Conservation (phyloP, 2,329 filamentous ascomycete species). For the Cladosporium sp. region DNA sequence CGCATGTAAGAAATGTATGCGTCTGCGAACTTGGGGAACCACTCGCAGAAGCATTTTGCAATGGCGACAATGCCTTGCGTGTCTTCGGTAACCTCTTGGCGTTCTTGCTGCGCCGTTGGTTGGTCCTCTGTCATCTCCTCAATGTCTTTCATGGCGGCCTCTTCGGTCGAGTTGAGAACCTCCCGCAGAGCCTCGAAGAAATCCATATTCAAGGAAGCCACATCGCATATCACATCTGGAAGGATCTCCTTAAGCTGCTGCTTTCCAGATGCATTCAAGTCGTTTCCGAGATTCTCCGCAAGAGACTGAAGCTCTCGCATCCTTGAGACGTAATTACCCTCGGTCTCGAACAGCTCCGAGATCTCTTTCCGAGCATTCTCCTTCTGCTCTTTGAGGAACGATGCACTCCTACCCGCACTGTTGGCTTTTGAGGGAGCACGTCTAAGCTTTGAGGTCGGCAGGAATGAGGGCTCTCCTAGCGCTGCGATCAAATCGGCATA, state of each 20-base stretch:
- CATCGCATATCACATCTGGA: slow-evolving; percentile 75
- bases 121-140: slow-evolving; percentile 54
- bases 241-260: slow-evolving; percentile 75
- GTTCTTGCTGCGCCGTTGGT: slow-evolving; percentile 39
- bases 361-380: slow-evolving; percentile 83
- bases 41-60: slow-evolving; percentile 79
- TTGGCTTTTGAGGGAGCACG: slow-evolving; percentile 86
- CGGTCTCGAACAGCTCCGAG: slow-evolving; percentile 86
- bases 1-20: slow-evolving; percentile 93
- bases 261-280: slow-evolving; percentile 74
- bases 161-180: slow-evolving; percentile 80
- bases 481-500: slow-evolving; percentile 77
- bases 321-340: slow-evolving; percentile 81
- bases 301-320: slow-evolving; percentile 75
- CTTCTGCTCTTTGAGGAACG: slow-evolving; percentile 80
- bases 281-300: slow-evolving; percentile 75
- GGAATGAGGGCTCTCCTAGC: slow-evolving; percentile 80
- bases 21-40: slow-evolving; percentile 89
- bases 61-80: slow-evolving; percentile 68
- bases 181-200: slow-evolving; percentile 77
- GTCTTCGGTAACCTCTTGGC: slow-evolving; percentile 65
- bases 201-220: slow-evolving; percentile 76
- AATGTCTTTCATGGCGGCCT: slow-evolving; percentile 75
- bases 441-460: slow-evolving; percentile 81
- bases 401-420: slow-evolving; percentile 73